These are phyloP conservation scores for Pythium rhizo-oryzae DNA, from an alignment of 352 stramenopile species.

Conservation along the genomic window DNA sequence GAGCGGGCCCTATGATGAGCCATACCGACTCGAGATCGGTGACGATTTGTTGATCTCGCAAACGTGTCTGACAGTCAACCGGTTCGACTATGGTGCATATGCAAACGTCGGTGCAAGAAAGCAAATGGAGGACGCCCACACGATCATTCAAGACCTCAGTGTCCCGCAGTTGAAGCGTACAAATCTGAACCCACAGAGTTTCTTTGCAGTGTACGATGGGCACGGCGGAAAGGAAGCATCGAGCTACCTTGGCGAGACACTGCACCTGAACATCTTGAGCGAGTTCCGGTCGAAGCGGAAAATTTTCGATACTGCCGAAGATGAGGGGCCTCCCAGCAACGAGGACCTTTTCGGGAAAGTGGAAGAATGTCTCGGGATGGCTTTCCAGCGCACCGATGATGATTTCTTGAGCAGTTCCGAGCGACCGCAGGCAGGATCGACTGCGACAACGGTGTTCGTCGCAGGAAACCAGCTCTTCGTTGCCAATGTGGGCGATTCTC, in stretches of 20 bases:
- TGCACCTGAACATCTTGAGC: conserved; percentile 72
- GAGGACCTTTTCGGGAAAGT: conserved; percentile 30
- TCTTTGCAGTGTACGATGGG: conserved; percentile 97
- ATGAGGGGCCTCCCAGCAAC: conserved; percentile 35
- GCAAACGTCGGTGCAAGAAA: conserved; percentile 94
- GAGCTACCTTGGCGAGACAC: conserved; percentile 81
- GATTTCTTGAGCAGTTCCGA: conserved; percentile 71
- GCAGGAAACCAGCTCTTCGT: conserved; percentile 93
- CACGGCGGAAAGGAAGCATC: conserved; percentile 95
- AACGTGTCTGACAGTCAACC: conserved; percentile 96
- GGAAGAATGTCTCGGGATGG: conserved; percentile 44
- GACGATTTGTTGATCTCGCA: conserved; percentile 96
- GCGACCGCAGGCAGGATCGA: conserved; percentile 89
- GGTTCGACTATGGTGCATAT: conserved; percentile 96
- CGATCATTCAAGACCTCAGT: conserved; percentile 92
- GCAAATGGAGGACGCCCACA: conserved; percentile 96
- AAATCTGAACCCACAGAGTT: conserved; percentile 87
- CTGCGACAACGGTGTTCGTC: conserved; percentile 94
- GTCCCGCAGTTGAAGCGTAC: conserved; percentile 56
- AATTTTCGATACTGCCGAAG: conserved; percentile 42
- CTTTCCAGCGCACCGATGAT: conserved; percentile 76
- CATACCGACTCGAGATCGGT: conserved; percentile 93
- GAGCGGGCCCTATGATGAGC: conserved; percentile 90
- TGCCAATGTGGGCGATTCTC: conserved; percentile 96
- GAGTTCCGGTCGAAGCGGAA: conserved; percentile 56